phyloP scores from a whole-genome alignment of 2,329 filamentous ascomycete genomes.

The Botrytis hyacinthi region DNA sequence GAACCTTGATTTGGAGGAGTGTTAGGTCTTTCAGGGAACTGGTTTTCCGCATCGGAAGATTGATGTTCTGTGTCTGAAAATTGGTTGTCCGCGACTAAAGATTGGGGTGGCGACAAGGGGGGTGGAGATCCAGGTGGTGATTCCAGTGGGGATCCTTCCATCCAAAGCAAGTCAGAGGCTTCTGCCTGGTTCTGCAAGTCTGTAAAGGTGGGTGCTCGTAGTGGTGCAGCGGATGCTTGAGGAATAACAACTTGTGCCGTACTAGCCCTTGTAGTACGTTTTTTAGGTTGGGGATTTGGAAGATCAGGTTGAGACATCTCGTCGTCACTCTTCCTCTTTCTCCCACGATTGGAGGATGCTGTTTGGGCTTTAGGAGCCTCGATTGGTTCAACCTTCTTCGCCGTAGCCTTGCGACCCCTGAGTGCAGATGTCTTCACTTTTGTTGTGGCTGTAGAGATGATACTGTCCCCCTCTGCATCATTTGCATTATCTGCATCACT shows the following conservation, averaged over 20 bases:
- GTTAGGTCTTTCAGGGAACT: slow-evolving; percentile 44
- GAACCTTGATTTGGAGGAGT: slow-evolving; percentile 57
- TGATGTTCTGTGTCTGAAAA: slow-evolving; percentile 69
- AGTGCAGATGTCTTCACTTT: slow-evolving; percentile 2
- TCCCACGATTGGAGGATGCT: slow-evolving; percentile 32
- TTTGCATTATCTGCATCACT: too few relatives aligned
- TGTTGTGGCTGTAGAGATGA: slow-evolving; percentile 33
- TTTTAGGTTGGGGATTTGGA: slow-evolving; percentile 42
- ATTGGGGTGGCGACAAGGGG: slow-evolving; percentile 43
- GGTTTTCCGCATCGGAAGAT: slow-evolving; percentile 78
- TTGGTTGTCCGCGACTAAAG: slow-evolving; percentile 51
- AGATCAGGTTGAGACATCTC: slow-evolving; percentile 21
- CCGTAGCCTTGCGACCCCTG: slow-evolving; percentile 36
- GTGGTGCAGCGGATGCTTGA: slow-evolving; percentile 45
- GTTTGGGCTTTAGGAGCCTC: slow-evolving; percentile 45
- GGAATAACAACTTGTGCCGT: slow-evolving; percentile 52
- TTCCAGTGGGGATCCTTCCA: slow-evolving; percentile 9
- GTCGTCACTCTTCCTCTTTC: slow-evolving; percentile 36
- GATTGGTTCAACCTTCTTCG: slow-evolving; percentile 54
- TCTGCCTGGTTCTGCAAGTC: slow-evolving; percentile 42
- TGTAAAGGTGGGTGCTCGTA: slow-evolving; percentile 47
- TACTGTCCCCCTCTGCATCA: slow-evolving; percentile 51
- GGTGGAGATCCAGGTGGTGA: slow-evolving; percentile 15
- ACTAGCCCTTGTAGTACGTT: slow-evolving; percentile 39
- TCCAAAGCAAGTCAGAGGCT: slow-evolving; percentile 12